phyloP scores from a whole-genome alignment of 2,329 filamentous ascomycete genomes.

The Botrytis elliptica region DNA sequence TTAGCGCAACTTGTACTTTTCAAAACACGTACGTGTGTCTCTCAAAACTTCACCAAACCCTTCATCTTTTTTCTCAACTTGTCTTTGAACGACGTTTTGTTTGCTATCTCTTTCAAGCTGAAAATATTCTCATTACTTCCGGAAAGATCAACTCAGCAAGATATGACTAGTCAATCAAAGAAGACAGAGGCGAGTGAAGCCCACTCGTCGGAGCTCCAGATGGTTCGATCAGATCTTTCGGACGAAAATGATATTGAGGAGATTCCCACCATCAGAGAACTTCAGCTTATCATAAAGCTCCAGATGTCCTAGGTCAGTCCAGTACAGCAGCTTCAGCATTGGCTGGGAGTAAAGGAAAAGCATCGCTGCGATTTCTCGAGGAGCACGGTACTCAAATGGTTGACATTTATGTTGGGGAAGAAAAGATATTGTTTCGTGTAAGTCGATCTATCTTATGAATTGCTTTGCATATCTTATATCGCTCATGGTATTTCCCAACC shows the following conservation, averaged over 20 bases:
- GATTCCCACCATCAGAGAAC: too few relatives aligned
- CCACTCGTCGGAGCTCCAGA: not conserved
- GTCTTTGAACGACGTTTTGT: too few relatives aligned
- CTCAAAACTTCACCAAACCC: too few relatives aligned
- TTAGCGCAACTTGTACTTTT: too few relatives aligned
- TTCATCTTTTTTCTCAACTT: too few relatives aligned
- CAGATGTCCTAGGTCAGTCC: not conserved
- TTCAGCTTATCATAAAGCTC: not conserved
- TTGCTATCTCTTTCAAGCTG: too few relatives aligned
- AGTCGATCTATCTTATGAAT: not conserved
- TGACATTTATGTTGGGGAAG: slow-evolving; percentile 15
- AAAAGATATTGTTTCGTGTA: slow-evolving; percentile 19
- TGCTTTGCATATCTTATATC: not conserved
- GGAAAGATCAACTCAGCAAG: too few relatives aligned
- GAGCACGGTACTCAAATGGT: slow-evolving; percentile 19
- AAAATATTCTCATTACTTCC: too few relatives aligned
- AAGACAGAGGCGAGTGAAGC: not conserved
- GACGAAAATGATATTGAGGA: too few relatives aligned
- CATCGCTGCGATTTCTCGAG: not conserved
- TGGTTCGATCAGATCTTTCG: not conserved
- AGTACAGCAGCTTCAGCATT: not conserved
- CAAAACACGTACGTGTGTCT: too few relatives aligned
- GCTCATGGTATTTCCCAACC: not conserved
- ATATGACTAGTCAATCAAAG: not conserved
- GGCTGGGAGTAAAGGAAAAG: not conserved